Evolutionary conservation across 768 basidiomycete species (phyloP), one percentile per base, ranked within the genome.

Genomic region (Trametes punicea): DNA sequence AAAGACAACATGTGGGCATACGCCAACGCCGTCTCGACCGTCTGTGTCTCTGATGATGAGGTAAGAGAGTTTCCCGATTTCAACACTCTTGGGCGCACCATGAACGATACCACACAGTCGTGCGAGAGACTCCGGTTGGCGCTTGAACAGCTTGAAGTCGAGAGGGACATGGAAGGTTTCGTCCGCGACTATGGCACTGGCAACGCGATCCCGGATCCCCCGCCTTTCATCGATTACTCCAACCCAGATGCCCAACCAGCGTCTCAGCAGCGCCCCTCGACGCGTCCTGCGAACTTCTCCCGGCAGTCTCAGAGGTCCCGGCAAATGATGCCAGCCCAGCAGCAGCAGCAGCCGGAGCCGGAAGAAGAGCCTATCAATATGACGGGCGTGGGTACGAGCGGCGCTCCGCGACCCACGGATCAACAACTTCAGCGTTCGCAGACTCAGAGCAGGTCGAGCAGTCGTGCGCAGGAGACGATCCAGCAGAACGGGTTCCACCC

Each of bases 1-100:
- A 98, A 96, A 73, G 92, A 95, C 68, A 91, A 90, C 62, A 79
- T 97, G 71, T 99, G 97, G 96, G 82, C 84, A 6, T 98, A 92
- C 69, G 94, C 97, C 0, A 99, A 99, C 69, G 87, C 88, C 0
- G 87, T 97, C n/a, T 97, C 95, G 13, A 91, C 89, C 10, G 90
- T 95, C 13, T 98, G 97, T 64, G 95, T 99, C 16, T 76, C 85
- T 10, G 97, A 98, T 67, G 97, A 99, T 64, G 93, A 96, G 83
- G 92, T 93, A 80, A 74, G 53, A 56, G 30, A 16, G 5, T 36
- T 39, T 6, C 16, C 21, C 33, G 15, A 8, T 30, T 18, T 53
- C 3, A 11, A 23, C 6, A n/a, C n/a, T n/a, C 16, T 31, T 26
- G 23, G 26, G 23, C 41, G 27, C 46, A 44, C 15, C 51, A 42